Evolutionary conservation across 768 basidiomycete species (phyloP), one percentile per base, ranked within the genome.

Genomic region (Phylloporus sp.): DNA sequence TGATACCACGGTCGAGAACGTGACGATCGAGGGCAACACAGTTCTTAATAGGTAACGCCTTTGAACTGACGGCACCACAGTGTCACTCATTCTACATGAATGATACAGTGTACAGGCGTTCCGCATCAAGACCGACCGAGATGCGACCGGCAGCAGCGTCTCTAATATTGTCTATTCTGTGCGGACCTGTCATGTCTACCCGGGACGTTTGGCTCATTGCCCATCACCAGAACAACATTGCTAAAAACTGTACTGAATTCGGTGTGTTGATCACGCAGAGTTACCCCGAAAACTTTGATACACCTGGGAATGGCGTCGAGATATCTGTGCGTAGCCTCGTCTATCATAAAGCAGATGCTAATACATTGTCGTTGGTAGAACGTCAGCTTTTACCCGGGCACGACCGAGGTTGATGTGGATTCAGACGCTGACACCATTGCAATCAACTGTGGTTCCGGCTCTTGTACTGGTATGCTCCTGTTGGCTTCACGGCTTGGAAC

Each of bases 221-320:
- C 6, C 26, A 54, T 38, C 39, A 13, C 15, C n/a, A 79, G 74
- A 78, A 73, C 31, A 85, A 86, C 62, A 78, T 73, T 13, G 81
- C 76, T 2, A 76, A 65, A 9, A 77, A 78, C 10, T 70, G 77
- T 9, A 70, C 67, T 1, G 18, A 62, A 27, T 86, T 77, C 50
- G 85, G 84, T 28, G 66, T 86, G 0, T 46, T 87, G 53, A 82
- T 87, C 31, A 80, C 83, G 60, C 61, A 82, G 75, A 84, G 81
- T 59, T 85, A 86, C 61, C 82, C 84, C 6, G 55, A 64, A 22
- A 71, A 73, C 11, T 58, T 81, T 15, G 78, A 78, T 16, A 77
- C 70, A 0, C 80, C 85, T 4, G 82, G 82, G 27, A 79, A 63
- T 15, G 83, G 82, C 4, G 79, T 82, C 12, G 65, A 55, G n/a